Percentiles rank a stretch among this genome's conserved stretches.
Conservation (phyloP, 257 asterid genomes). For the Fraxinus excelsior region DNA sequence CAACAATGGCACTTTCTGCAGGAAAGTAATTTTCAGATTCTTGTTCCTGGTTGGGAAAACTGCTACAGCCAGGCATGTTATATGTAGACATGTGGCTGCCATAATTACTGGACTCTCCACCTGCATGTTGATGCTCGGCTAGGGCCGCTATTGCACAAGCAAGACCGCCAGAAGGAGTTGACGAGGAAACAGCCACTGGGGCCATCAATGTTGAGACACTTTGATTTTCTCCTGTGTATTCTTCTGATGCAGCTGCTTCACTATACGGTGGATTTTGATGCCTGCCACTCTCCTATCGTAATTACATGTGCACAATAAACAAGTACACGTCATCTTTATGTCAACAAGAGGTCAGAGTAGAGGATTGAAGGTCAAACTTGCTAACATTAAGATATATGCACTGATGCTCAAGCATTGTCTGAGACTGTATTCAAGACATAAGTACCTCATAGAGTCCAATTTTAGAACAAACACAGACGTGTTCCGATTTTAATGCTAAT, state of each 20-base stretch:
- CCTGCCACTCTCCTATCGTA: slow-evolving; percentile 66
- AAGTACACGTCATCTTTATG: background rate
- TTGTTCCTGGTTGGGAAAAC: slow-evolving; percentile 44
- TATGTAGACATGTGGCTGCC: slow-evolving; percentile 36
- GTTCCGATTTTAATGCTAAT: background rate
- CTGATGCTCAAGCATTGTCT: background rate
- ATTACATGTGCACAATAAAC: slow-evolving; percentile 10
- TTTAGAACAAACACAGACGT: background rate
- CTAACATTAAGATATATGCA: background rate
- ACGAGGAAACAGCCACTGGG: slow-evolving; percentile 53
- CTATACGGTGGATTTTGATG: slow-evolving; percentile 41
- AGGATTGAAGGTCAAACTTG: background rate
- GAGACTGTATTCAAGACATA: background rate
- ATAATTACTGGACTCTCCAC: slow-evolving; percentile 55
- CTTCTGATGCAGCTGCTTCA: slow-evolving; percentile 49
- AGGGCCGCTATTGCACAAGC: slow-evolving; percentile 98
- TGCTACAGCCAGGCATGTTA: slow-evolving; percentile 41
- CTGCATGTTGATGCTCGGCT: slow-evolving; percentile 80
- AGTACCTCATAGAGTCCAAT: background rate
- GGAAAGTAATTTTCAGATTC: slow-evolving; percentile 51
- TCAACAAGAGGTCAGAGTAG: background rate
- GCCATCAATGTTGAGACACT: slow-evolving; percentile 32
- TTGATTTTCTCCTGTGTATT: slow-evolving; percentile 45
- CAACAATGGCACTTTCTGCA: slow-evolving; percentile 37
- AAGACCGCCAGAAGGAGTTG: slow-evolving; percentile 91